Evolutionary conservation across 2,329 filamentous ascomycete species (phyloP).

Genomic region (Elsinoe perseae): DNA sequence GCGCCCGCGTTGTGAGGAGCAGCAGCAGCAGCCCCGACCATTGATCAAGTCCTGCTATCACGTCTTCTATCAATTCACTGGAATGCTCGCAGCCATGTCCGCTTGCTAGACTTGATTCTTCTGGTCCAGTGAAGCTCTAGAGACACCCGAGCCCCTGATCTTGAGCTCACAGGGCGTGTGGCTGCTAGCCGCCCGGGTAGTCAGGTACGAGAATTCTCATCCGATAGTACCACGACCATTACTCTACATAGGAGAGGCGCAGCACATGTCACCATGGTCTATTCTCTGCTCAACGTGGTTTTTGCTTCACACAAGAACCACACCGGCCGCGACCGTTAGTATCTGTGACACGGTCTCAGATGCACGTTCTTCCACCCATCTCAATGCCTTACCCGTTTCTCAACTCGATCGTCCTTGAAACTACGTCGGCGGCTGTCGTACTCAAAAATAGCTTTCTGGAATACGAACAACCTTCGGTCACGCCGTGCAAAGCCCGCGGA

Average conservation of each 20-base stretch:
- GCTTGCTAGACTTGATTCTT: not conserved
- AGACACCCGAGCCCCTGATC: not conserved
- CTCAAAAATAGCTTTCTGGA: not conserved
- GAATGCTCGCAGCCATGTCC: not conserved
- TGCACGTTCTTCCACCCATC: not conserved
- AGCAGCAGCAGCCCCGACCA: not conserved
- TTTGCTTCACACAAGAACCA: not conserved
- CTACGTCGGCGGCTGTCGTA: slow-evolving; percentile 7
- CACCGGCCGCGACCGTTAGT: not conserved
- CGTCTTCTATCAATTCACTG: not conserved
- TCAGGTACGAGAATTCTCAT: not conserved
- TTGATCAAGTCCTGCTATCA: not conserved
- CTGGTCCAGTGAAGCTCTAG: not conserved
- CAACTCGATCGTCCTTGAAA: not conserved
- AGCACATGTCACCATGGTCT: slow-evolving; percentile 11
- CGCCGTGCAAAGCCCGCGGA: slow-evolving; percentile 1
- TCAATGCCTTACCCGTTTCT: not conserved
- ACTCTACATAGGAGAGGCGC: slow-evolving; percentile 1
- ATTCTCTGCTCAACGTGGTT: not conserved
- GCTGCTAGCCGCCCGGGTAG: slow-evolving; percentile 11
- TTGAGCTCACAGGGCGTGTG: slow-evolving; percentile 5
- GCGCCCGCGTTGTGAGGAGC: not conserved
- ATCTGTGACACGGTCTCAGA: not conserved
- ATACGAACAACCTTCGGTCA: slow-evolving; percentile 10
- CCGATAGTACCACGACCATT: not conserved